These are phyloP conservation scores for Ogataea dorogensis DNA, from an alignment of 805 yeast genomes.

Conservation along the genomic window DNA sequence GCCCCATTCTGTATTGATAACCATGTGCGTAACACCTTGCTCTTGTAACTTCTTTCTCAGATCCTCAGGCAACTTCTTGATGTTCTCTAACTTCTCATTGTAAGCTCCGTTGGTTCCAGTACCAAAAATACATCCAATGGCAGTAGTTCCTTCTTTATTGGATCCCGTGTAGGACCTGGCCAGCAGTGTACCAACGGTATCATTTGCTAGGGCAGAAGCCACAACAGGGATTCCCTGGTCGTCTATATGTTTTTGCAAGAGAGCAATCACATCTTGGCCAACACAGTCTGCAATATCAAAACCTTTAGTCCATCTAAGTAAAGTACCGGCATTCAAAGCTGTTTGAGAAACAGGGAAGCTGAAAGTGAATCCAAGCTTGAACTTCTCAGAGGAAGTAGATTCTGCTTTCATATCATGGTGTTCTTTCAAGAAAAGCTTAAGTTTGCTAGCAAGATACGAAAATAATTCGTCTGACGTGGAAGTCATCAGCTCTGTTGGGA, in stretches of 20 bases:
- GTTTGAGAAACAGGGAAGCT: conserved; percentile 91
- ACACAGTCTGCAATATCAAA: conserved; percentile 83
- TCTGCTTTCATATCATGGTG: conserved; percentile 56
- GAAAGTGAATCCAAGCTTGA: conserved; percentile 90
- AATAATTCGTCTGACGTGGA: conserved; percentile 70
- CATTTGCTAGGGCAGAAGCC: conserved; percentile 90
- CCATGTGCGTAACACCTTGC: conserved; percentile 65
- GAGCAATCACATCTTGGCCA: conserved; percentile 74
- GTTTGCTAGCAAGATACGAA: conserved; percentile 68
- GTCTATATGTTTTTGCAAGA: conserved; percentile 70
- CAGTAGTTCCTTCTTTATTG: conserved; percentile 68
- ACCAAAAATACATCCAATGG: conserved; percentile 90
- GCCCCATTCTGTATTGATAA: conserved; percentile 97
- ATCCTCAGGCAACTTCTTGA: conserved; percentile 66
- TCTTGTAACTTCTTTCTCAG: conserved; percentile 37
- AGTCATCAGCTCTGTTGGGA: conserved; percentile 73
- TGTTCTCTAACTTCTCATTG: conserved; percentile 69
- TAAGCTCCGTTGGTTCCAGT: conserved; percentile 98
- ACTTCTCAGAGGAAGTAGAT: conserved; percentile 28
- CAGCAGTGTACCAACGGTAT: conserved; percentile 91
- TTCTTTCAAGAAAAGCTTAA: conserved; percentile 59
- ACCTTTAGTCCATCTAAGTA: conserved; percentile 97
- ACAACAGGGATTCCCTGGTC: conserved; percentile 55
- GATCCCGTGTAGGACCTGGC: conserved; percentile 77
- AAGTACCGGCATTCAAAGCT: conserved; percentile 71